Evolutionary conservation across 2,329 filamentous ascomycete genomes (phyloP).

Genomic region (Botrytis tulipae): DNA sequence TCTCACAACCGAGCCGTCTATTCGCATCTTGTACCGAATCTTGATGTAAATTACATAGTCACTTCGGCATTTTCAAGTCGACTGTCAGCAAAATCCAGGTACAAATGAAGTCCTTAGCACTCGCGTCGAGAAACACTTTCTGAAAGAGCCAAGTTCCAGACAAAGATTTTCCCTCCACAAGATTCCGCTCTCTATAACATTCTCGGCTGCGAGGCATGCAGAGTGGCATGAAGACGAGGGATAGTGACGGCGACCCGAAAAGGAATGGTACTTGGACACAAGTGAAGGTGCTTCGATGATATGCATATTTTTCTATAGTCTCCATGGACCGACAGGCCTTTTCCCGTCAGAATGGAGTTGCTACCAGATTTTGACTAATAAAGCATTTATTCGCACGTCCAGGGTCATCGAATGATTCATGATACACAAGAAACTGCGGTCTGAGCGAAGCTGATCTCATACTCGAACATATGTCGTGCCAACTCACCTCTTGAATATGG

Average conservation of each 20-base stretch:
- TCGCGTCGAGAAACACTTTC: background rate
- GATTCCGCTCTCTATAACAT: background rate
- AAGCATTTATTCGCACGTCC: too few species aligned
- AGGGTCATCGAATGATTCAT: too few species aligned
- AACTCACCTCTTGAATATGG: background rate
- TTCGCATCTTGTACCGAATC: background rate
- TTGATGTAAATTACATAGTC: background rate
- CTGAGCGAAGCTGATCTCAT: too few species aligned
- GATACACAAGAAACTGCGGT: too few species aligned
- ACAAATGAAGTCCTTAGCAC: background rate
- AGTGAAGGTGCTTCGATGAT: too few species aligned
- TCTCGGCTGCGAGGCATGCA: background rate
- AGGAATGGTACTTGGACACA: too few species aligned
- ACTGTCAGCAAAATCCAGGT: background rate
- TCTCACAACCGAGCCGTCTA: background rate
- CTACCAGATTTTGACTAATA: too few species aligned
- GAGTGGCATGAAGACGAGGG: background rate
- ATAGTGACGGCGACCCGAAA: background rate
- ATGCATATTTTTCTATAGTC: too few species aligned
- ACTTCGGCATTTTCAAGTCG: background rate
- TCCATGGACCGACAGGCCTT: too few species aligned
- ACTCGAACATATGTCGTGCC: background rate
- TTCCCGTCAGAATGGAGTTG: too few species aligned
- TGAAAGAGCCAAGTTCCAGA: background rate
- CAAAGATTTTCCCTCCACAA: background rate